phyloP scores from a whole-genome alignment of 2,329 filamentous ascomycete species.

The Xylaria sp. region DNA sequence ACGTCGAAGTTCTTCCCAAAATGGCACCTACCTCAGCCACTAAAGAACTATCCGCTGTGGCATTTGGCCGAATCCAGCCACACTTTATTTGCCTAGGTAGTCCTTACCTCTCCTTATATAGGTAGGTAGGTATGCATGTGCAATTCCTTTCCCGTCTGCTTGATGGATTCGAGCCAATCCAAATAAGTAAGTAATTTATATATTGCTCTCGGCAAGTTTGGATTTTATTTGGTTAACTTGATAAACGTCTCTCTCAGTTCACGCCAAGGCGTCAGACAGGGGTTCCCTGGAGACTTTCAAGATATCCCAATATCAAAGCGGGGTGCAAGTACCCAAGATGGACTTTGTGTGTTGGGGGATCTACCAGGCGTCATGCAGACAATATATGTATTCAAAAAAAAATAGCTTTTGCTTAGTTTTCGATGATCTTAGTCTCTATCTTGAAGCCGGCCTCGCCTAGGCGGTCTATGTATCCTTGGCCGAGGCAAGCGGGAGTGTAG shows the following conservation, averaged over 20 bases:
- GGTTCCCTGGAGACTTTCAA: neutral
- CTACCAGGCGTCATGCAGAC: neutral
- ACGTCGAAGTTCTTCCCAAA: constrained; percentile 32
- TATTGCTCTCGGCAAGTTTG: neutral
- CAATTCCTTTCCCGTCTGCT: neutral
- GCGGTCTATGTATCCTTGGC: constrained; percentile 72
- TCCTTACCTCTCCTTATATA: neutral
- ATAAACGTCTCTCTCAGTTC: neutral
- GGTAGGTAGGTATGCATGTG: neutral
- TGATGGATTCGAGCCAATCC: neutral
- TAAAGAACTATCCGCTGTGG: constrained; percentile 14
- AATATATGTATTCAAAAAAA: neutral
- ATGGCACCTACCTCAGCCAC: constrained; percentile 15
- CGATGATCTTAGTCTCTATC: constrained; percentile 64
- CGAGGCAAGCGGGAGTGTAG: constrained; percentile 77
- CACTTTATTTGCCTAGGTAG: neutral
- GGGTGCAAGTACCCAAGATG: neutral
- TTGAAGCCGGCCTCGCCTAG: constrained; percentile 70
- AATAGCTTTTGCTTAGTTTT: constrained; percentile 18
- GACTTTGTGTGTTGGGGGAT: neutral
- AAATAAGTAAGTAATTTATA: neutral
- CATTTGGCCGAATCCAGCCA: constrained; percentile 11
- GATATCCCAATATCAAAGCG: neutral
- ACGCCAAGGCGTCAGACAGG: neutral
- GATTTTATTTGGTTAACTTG: neutral